These are phyloP conservation scores for Arthrobotrys conoides DNA, from an alignment of 2,329 filamentous ascomycete genomes.

Conservation along the genomic window DNA sequence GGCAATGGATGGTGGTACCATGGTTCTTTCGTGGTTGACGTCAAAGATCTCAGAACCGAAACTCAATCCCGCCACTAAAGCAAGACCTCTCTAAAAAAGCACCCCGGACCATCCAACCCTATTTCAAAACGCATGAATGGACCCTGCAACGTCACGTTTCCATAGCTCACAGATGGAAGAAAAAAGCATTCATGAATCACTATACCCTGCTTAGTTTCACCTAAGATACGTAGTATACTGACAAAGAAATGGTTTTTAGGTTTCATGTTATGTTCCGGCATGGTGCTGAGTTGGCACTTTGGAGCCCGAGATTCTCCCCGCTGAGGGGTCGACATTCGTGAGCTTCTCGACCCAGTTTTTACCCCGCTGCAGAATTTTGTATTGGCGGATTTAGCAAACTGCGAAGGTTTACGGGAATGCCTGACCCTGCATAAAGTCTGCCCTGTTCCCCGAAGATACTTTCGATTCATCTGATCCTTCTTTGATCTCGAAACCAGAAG, in stretches of 20 bases:
- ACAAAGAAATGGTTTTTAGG: background rate
- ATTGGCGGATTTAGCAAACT: background rate
- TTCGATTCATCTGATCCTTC: slow-evolving; percentile 14
- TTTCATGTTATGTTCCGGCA: background rate
- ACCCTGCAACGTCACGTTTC: background rate
- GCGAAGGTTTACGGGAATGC: slow-evolving; percentile 10
- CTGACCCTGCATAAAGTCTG: slow-evolving; percentile 18
- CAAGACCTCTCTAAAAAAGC: background rate
- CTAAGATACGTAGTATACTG: background rate
- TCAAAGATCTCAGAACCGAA: slow-evolving; percentile 1
- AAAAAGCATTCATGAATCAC: background rate
- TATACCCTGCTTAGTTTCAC: background rate
- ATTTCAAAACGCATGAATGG: background rate
- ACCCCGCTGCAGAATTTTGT: background rate
- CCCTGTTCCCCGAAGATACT: slow-evolving; percentile 3
- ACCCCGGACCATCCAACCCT: background rate
- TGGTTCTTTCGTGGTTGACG: background rate
- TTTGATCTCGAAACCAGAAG: background rate
- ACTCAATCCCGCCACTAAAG: background rate
- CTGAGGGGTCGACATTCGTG: slow-evolving; percentile 5
- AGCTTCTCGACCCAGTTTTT: background rate
- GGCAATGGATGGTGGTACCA: too few relatives aligned
- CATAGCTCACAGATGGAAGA: background rate
- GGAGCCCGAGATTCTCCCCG: slow-evolving; percentile 26
- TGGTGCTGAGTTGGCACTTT: slow-evolving; percentile 18